phyloP scores from a whole-genome alignment of 1,284 basidiomycete species.

The Cutaneotrichosporon cavernicola region DNA sequence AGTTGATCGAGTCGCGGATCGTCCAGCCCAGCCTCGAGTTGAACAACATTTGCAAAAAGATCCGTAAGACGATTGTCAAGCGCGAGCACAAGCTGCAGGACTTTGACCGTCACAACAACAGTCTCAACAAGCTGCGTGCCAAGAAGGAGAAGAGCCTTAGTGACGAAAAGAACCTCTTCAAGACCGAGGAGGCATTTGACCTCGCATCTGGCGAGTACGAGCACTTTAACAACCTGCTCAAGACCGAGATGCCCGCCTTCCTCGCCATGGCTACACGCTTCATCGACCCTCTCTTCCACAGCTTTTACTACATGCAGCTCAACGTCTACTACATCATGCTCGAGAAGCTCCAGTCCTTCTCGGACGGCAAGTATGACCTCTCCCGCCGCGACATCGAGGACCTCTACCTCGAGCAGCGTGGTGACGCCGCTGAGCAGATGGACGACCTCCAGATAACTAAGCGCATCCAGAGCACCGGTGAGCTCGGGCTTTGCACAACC shows the following conservation, averaged over 20 bases:
- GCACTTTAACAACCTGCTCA: slow-evolving; percentile 88
- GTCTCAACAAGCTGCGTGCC: slow-evolving; percentile 87
- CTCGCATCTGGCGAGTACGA: slow-evolving; percentile 93
- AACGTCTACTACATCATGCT: slow-evolving; percentile 92
- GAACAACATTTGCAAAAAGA: slow-evolving; percentile 77
- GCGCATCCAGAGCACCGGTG: slow-evolving; percentile 77
- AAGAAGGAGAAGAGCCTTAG: slow-evolving; percentile 94
- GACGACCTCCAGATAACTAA: slow-evolving; percentile 76
- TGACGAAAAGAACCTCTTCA: slow-evolving; percentile 94
- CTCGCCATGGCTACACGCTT: slow-evolving; percentile 82
- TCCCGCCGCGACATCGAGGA: slow-evolving; percentile 69
- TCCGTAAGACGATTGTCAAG: slow-evolving; percentile 92
- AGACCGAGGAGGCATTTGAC: slow-evolving; percentile 98
- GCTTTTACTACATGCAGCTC: slow-evolving; percentile 99
- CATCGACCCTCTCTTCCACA: slow-evolving; percentile 94
- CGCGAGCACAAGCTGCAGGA: slow-evolving; percentile 96
- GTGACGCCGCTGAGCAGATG: slow-evolving; percentile 72
- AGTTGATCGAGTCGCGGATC: slow-evolving; percentile 88
- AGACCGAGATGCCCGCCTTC: slow-evolving; percentile 89
- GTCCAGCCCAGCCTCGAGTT: slow-evolving; percentile 85
- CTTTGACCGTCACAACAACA: slow-evolving; percentile 95
- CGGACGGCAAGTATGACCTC: slow-evolving; percentile 78
- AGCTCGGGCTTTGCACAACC: slow-evolving; percentile 35
- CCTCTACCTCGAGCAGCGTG: slow-evolving; percentile 75
- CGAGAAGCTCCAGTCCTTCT: slow-evolving; percentile 86